Conservation (phyloP, 768 basidiomycete genomes). For the Boletus rex-veris region DNA sequence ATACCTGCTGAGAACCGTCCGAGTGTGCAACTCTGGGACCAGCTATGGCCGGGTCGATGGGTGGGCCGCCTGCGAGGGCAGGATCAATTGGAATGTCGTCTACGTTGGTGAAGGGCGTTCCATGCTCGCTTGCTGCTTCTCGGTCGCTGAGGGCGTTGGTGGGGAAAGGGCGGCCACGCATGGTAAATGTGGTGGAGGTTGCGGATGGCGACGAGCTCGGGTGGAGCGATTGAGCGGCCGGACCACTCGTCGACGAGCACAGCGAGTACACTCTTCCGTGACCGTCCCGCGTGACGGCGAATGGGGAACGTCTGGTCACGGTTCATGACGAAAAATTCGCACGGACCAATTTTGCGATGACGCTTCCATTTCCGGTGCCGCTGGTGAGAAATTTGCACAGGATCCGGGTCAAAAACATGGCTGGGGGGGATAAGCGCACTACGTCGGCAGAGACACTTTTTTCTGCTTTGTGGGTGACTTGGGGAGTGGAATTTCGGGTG, state of each 20-base stretch:
- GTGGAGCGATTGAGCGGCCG: slow-evolving; percentile 8
- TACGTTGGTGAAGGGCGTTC: slow-evolving; percentile 53
- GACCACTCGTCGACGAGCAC: slow-evolving; percentile 37
- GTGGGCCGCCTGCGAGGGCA: slow-evolving; percentile 47
- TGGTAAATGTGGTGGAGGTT: slow-evolving; percentile 27
- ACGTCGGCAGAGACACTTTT: background rate
- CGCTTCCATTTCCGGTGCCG: slow-evolving; percentile 8
- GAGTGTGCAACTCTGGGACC: slow-evolving; percentile 18
- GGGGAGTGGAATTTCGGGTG: background rate
- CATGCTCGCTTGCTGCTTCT: slow-evolving; percentile 56
- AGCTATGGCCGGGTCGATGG: slow-evolving; percentile 54
- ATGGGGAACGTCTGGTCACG: slow-evolving; percentile 27
- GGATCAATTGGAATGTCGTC: slow-evolving; percentile 83
- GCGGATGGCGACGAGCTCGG: slow-evolving; percentile 15
- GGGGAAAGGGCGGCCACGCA: slow-evolving; percentile 61
- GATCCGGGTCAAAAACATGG: slow-evolving; percentile 4
- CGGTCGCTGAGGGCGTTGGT: slow-evolving; percentile 43
- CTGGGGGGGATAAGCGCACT: too few relatives aligned
- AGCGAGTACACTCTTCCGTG: slow-evolving; percentile 33
- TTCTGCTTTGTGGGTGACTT: background rate
- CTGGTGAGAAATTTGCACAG: background rate
- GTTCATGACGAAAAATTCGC: slow-evolving; percentile 16
- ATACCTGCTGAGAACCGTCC: slow-evolving; percentile 34
- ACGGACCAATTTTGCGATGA: background rate
- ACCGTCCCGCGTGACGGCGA: slow-evolving; percentile 31